Percentiles rank a stretch among this genome's conserved stretches.
Conservation (phyloP, 2,329 filamentous ascomycete species). For the Hypoxylon sp. region DNA sequence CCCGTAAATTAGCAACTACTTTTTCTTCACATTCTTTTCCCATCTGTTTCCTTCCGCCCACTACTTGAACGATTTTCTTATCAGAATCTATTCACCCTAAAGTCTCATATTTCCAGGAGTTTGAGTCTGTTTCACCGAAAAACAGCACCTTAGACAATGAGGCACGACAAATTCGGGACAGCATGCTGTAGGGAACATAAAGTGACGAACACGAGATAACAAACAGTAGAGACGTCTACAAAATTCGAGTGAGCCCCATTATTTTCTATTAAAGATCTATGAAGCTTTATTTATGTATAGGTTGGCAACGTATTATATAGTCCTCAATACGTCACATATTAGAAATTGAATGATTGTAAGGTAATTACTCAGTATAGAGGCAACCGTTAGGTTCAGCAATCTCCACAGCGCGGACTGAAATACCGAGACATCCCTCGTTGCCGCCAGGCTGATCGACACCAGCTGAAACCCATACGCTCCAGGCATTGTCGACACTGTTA, state of each 20-base stretch:
- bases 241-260: background rate
- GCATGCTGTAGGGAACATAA: too few relatives aligned
- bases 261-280: background rate
- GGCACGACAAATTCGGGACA: background rate
- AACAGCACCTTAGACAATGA: background rate
- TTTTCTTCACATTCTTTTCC: background rate
- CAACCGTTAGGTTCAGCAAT: conserved; percentile 55
- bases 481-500: conserved; percentile 58
- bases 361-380: conserved; percentile 50
- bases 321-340: background rate
- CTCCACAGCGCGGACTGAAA: conserved; percentile 53
- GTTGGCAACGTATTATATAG: background rate
- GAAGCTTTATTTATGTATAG: background rate
- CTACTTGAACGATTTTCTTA: too few relatives aligned
- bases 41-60: background rate
- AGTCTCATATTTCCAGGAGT: background rate
- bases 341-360: background rate
- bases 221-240: background rate
- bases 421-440: conserved; percentile 55
- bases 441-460: conserved; percentile 55
- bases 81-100: background rate
- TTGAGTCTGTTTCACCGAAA: background rate
- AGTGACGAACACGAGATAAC: too few relatives aligned
- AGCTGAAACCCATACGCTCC: conserved; percentile 51
- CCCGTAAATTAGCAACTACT: background rate